Evolutionary conservation across 371 early-diverging fungal genomes (phyloP), one percentile per base, ranked within the genome.

Genomic region (Apophysomyces trapeziformis): DNA sequence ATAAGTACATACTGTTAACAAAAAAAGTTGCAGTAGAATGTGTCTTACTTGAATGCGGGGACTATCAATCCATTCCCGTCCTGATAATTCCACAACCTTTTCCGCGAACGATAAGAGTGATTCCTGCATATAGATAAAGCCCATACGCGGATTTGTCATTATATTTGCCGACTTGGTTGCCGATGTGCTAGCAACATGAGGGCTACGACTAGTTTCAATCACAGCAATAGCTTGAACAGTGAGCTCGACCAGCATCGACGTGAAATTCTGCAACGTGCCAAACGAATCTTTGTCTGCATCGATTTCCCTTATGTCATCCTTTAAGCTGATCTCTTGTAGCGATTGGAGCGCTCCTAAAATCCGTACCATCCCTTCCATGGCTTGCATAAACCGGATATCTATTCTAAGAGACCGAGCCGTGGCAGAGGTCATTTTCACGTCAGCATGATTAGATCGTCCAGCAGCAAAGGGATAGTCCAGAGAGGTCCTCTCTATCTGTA

Each of bases 351-450:
- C 61, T 1, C 74, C 56, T 9, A 82, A 46, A 6, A 75, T 50
- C 2, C 76, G 78, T 1, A 67, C 68, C 63, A 78, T 74, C 35
- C 69, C 75, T n/a, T 80, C 80, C 61, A 82, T 58, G 9, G 63
- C 62, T 41, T 79, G 78, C 80, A 82, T 79, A 9, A 75, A 68
- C 6, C 73, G 76, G 50, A 82, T 70, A 58, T 79, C 82, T 35
- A 74, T 60, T 36, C 80, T 59, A 11, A 65, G 56, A 2, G 61
- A 44, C 7, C 43, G 57, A 16, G 50, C 35, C 26, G 46, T 39
- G 18, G 57, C 9, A 14, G 54, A 46, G 9, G 36, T 45, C 66
- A 65, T 65, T 45, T 67, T 61, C 38, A 65, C 46, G 45, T 72
- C 64, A 35, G 58, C 35, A 2, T 9, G 35, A 4, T n/a, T 37